Conservation (phyloP, 257 asterid genomes). For the Salvia miltiorrhiza region DNA sequence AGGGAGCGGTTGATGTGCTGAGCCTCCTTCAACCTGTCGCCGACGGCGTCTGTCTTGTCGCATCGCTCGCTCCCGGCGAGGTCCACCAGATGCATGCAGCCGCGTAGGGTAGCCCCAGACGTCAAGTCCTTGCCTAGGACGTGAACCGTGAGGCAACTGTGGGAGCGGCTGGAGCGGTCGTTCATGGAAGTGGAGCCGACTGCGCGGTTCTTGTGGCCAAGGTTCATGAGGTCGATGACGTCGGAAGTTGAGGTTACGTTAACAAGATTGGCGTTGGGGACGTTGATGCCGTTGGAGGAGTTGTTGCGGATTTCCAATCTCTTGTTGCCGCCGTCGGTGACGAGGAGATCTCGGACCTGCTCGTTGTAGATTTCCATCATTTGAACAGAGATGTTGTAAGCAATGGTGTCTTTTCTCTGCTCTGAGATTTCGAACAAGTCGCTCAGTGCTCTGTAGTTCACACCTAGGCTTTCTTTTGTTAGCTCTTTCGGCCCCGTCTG, state of each 20-base stretch:
- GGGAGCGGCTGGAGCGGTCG: conserved; percentile 63
- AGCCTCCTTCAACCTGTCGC: conserved; percentile 58
- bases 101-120: conserved; percentile 38
- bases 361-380: conserved; percentile 64
- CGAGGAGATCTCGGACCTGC: conserved; percentile 59
- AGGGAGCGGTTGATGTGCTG: conserved; percentile 52
- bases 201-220: conserved; percentile 81
- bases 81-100: conserved; percentile 64
- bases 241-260: conserved; percentile 43
- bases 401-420: conserved; percentile 34
- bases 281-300: conserved; percentile 65
- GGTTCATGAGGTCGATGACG: conserved; percentile 50
- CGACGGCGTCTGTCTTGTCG: conserved; percentile 52
- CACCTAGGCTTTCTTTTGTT: conserved; percentile 43
- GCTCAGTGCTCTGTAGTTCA: conserved; percentile 56
- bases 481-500: conserved; percentile 55
- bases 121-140: conserved; percentile 45
- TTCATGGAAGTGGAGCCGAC: conserved; percentile 60
- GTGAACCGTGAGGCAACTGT: conserved; percentile 60
- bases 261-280: conserved; percentile 73
- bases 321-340: conserved; percentile 37
- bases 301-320: conserved; percentile 71
- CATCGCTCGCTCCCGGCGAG: conserved; percentile 72
- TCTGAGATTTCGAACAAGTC: conserved; percentile 49
- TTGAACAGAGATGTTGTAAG: conserved; percentile 46